Evolutionary conservation across 1,284 basidiomycete species (phyloP).

Genomic region (Papiliotrema laurentii): DNA sequence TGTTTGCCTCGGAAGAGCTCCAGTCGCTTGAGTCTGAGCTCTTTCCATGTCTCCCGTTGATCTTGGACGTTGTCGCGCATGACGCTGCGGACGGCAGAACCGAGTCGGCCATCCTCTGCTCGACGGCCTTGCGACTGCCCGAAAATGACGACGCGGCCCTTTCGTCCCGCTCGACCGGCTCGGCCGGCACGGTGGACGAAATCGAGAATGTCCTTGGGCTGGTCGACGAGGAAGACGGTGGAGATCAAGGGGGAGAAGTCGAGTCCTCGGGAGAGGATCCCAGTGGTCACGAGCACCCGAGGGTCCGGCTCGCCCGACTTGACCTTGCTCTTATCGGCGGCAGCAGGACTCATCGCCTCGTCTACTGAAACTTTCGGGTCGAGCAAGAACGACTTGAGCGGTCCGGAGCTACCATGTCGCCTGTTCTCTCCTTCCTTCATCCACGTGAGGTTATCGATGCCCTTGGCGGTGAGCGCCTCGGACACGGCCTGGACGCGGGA

Average conservation of each 20-base stretch:
- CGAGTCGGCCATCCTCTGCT: neutral
- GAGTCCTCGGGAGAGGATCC: constrained; percentile 81
- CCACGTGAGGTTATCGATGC: constrained; percentile 62
- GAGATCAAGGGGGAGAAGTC: constrained; percentile 73
- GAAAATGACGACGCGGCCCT: constrained; percentile 56
- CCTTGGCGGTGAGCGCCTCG: constrained; percentile 57
- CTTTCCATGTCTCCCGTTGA: neutral
- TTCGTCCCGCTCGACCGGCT: constrained; percentile 60
- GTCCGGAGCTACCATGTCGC: constrained; percentile 63
- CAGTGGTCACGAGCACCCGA: constrained; percentile 78
- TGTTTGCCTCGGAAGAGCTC: neutral
- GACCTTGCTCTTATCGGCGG: no score
- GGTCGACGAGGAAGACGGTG: constrained; percentile 77
- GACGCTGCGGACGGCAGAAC: neutral
- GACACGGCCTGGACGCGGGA: constrained; percentile 59
- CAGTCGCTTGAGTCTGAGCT: neutral
- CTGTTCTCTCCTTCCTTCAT: constrained; percentile 58
- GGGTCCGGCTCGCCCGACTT: constrained; percentile 41
- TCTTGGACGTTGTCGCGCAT: neutral
- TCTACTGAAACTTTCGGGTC: neutral
- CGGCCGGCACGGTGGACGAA: constrained; percentile 82
- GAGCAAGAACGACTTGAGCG: constrained; percentile 59
- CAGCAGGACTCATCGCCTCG: neutral
- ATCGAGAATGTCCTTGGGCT: constrained; percentile 79
- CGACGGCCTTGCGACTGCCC: constrained; percentile 18